Evolutionary conservation across 2,329 filamentous ascomycete genomes (phyloP).

Genomic region (Alternaria sp.): DNA sequence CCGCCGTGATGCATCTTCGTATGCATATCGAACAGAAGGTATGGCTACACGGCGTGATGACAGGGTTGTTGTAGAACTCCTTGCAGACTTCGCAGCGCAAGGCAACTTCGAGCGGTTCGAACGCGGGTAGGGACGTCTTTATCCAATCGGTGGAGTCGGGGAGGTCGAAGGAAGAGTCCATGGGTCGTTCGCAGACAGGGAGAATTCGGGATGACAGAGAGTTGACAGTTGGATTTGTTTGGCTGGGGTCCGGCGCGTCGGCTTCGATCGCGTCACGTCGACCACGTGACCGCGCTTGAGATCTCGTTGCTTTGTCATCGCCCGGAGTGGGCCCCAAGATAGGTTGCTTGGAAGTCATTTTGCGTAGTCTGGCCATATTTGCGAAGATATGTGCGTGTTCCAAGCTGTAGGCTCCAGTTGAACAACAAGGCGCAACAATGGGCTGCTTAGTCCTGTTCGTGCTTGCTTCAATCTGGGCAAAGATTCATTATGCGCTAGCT

Average conservation of each 20-base stretch:
- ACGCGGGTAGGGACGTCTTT: slow-evolving; percentile 67
- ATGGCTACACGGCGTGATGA: slow-evolving; percentile 93
- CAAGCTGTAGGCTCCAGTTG: neutral
- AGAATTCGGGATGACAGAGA: slow-evolving; percentile 9
- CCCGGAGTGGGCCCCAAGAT: neutral
- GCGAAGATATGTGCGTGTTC: too few species aligned
- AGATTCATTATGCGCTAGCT: neutral
- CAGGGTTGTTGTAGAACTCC: slow-evolving; percentile 92
- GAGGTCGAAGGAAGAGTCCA: slow-evolving; percentile 53
- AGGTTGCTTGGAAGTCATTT: neutral
- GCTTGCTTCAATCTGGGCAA: neutral
- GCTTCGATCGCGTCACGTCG: slow-evolving; percentile 16
- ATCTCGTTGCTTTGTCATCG: slow-evolving; percentile 14
- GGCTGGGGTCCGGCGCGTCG: slow-evolving; percentile 13
- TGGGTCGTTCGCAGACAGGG: slow-evolving; percentile 16
- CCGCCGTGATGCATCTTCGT: slow-evolving; percentile 78
- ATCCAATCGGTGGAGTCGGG: slow-evolving; percentile 88
- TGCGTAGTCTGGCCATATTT: neutral
- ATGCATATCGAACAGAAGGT: slow-evolving; percentile 98
- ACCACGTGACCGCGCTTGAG: slow-evolving; percentile 20
- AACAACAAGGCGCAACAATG: neutral
- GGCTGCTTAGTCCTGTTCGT: neutral
- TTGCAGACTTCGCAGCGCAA: slow-evolving; percentile 97
- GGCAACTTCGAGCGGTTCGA: slow-evolving; percentile 78
- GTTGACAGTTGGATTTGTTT: slow-evolving; percentile 14